Conservation (phyloP, 2,329 filamentous ascomycete genomes). For the Verticillium tricorpus region DNA sequence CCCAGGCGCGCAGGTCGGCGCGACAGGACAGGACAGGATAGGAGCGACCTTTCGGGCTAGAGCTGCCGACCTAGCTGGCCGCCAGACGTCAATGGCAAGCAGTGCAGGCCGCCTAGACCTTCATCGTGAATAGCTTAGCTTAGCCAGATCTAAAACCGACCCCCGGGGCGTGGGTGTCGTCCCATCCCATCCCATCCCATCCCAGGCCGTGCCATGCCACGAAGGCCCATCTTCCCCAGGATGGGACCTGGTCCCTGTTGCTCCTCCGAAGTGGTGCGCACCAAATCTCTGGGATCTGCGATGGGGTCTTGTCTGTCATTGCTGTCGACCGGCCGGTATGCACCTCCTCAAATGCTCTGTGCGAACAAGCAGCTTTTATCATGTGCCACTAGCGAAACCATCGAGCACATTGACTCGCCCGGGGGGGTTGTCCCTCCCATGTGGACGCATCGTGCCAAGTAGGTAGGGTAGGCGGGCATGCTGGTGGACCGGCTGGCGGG, state of each 20-base stretch:
- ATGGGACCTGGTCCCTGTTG: neutral
- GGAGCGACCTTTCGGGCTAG: neutral
- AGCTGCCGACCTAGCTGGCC: neutral
- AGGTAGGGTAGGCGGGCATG: neutral
- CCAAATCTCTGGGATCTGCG: neutral
- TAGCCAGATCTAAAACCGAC: neutral
- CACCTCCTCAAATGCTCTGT: neutral
- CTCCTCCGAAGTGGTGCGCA: neutral
- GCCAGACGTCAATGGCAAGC: neutral
- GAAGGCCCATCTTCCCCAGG: neutral
- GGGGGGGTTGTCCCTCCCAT: neutral
- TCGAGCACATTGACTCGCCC: neutral
- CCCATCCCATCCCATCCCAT: neutral
- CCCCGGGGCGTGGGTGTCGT: neutral
- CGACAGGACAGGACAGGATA: neutral
- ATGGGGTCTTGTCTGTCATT: neutral
- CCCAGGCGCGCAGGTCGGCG: neutral
- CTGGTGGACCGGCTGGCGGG: neutral
- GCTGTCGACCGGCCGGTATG: neutral
- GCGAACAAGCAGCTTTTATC: neutral
- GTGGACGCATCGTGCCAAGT: neutral
- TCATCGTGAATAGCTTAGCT: neutral
- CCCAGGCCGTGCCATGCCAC: neutral
- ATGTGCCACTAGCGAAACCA: neutral
- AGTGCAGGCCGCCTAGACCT: neutral